phyloP scores from a whole-genome alignment of 352 stramenopile genomes.

The Phytophthora brassicae region DNA sequence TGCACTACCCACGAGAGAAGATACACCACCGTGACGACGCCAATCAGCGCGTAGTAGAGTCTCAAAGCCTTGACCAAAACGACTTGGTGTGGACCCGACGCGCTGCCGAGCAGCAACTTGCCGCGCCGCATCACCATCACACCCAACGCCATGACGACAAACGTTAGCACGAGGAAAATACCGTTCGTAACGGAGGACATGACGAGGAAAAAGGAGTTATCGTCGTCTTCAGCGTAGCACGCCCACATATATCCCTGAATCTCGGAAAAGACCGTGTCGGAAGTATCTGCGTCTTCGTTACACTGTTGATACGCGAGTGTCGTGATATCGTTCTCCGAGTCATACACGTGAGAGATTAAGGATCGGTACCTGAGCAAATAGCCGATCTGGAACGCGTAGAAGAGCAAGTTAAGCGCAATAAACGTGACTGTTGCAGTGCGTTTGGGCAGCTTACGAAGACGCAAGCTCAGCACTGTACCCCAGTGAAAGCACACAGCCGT shows the following conservation, averaged over 20 bases:
- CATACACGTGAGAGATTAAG: slow-evolving; percentile 77
- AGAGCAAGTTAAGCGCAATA: slow-evolving; percentile 67
- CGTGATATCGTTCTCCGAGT: slow-evolving; percentile 60
- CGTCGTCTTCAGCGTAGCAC: slow-evolving; percentile 72
- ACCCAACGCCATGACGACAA: slow-evolving; percentile 80
- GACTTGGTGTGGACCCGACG: slow-evolving; percentile 68
- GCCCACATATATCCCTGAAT: slow-evolving; percentile 85
- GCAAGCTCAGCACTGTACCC: slow-evolving; percentile 80
- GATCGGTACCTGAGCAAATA: slow-evolving; percentile 69
- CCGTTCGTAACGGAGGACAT: slow-evolving; percentile 80
- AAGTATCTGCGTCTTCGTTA: slow-evolving; percentile 55
- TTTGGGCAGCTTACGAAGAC: slow-evolving; percentile 76
- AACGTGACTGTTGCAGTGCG: slow-evolving; percentile 68
- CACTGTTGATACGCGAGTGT: slow-evolving; percentile 83
- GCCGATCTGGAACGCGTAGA: slow-evolving; percentile 78
- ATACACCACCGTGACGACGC: slow-evolving; percentile 84
- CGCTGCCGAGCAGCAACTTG: slow-evolving; percentile 71
- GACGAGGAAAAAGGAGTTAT: slow-evolving; percentile 78
- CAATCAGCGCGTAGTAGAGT: slow-evolving; percentile 86
- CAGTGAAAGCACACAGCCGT: slow-evolving; percentile 88
- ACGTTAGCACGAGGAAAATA: slow-evolving; percentile 75
- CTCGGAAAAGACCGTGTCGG: slow-evolving; percentile 80
- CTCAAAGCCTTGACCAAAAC: slow-evolving; percentile 84
- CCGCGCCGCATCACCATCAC: slow-evolving; percentile 87
- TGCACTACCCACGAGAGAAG: slow-evolving; percentile 84